Evolutionary conservation across 1,284 basidiomycete genomes (phyloP).

Genomic region (Ceratobasidium sp.): DNA sequence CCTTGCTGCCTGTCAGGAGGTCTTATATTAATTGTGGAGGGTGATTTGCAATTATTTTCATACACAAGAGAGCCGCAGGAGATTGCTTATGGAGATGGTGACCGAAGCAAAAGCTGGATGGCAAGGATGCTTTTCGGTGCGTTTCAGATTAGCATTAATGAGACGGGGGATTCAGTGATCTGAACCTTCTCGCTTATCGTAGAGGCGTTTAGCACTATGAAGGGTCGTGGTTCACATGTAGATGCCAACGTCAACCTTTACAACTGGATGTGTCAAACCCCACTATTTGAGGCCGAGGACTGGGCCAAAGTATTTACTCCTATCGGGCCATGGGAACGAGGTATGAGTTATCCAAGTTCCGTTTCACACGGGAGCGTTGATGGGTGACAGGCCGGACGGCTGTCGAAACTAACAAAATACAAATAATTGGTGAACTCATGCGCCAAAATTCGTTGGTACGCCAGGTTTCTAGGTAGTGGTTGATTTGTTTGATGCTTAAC

Average conservation of each 20-base stretch:
- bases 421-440: constrained; percentile 39
- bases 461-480: background rate
- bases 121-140: constrained; percentile 41
- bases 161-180: no score
- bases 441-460: constrained; percentile 38
- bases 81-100: constrained; percentile 36
- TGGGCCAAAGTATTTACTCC: constrained; percentile 39
- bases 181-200: background rate
- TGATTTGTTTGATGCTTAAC: background rate
- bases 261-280: constrained; percentile 34
- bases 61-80: constrained; percentile 34
- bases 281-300: constrained; percentile 37
- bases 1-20: constrained; percentile 14
- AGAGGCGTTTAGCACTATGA: constrained; percentile 39
- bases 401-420: constrained; percentile 36
- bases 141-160: background rate
- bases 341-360: background rate
- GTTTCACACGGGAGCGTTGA: background rate
- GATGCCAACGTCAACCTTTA: constrained; percentile 40
- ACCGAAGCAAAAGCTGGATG: constrained; percentile 40
- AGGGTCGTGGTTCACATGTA: constrained; percentile 37
- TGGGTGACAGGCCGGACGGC: constrained; percentile 21
- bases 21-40: constrained; percentile 37
- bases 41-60: constrained; percentile 37
- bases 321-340: constrained; percentile 41